Base-by-base conservation (phyloP, 495 filamentous ascomycete species). In the Lasiosphaeria miniovina region DNA sequence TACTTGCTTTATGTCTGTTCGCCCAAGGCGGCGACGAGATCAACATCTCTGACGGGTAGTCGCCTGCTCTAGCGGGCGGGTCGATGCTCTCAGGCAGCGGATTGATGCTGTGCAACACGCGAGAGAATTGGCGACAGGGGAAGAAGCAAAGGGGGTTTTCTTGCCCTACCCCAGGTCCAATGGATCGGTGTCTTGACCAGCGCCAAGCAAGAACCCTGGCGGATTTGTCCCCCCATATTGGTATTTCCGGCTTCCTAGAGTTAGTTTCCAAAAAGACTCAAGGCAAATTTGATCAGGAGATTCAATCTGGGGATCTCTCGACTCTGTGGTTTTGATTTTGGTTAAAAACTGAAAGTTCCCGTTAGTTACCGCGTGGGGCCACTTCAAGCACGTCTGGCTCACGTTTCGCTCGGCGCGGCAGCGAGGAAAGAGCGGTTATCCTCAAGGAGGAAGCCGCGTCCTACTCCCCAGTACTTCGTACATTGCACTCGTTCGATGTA, bases 221-320 rank as follows among this genome's bases (percentile, higher is more conserved):
- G 24, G 24, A 24, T 24, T 24, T 24, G 24, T 24, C 24, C 24
- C 24, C 24, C 24, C 0, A 24, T 24, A 24, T 24, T 24, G 24
- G 2, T 24, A 24, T 2, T 2, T 24, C 24, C 24, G 24, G 2
- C 24, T 24, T 24, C 24, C 24, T 24, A 57, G 43, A 5, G 43
- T 46, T 46, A 2, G 43, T n/a, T 46, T 46, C 43, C 43, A n/a
- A n/a, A 46, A 24, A 24, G 24, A 24, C 24, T 24, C 24, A 24
- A 32, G 33, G 31, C 41, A 48, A n/a, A 31, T 51, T 36, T 34
- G 38, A 59, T 59, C 56, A 59, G 48, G 56, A 59, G 48, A 59
- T 51, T 24, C 31, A 10, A 8, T 31, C 35, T 24, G 12, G 41
- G 14, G 31, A 43, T 8, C n/a, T 41, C 14, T 46, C 43, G 43